A percentile compares a stretch with the other conserved stretches of the same genome.
Conservation (phyloP, 306 rosid species). For the Biancaea sappan region DNA sequence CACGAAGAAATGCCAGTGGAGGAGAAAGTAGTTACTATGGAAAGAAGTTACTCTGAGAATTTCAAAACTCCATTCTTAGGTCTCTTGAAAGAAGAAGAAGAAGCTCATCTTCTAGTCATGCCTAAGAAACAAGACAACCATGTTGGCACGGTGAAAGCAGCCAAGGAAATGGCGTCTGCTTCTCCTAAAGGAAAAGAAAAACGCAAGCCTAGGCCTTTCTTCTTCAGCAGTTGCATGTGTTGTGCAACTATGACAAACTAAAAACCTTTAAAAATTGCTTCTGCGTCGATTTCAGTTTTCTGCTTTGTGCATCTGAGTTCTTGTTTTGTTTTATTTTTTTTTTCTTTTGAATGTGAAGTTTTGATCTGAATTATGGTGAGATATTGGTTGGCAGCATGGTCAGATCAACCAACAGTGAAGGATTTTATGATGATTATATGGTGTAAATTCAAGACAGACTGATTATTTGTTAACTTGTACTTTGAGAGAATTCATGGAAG, state of each 20-base stretch:
- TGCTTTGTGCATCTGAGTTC: constrained; percentile 30
- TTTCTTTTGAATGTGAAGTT: constrained; percentile 35
- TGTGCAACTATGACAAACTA: constrained; percentile 68
- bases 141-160: constrained; percentile 25
- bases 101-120: constrained; percentile 45
- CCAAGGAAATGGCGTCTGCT: constrained; percentile 40
- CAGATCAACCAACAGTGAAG: constrained; percentile 27
- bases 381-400: constrained; percentile 24
- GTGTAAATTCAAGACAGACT: constrained; percentile 29
- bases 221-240: constrained; percentile 83
- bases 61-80: constrained; percentile 56
- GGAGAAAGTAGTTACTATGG: constrained; percentile 63
- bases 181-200: constrained; percentile 60
- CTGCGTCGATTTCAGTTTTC: background rate
- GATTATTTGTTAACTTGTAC: constrained; percentile 20
- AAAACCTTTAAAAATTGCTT: constrained; percentile 20
- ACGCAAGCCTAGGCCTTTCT: constrained; percentile 49
- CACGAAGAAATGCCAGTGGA: constrained; percentile 45
- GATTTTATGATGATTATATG: constrained; percentile 17
- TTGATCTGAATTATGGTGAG: constrained; percentile 40
- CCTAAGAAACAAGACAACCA: constrained; percentile 38
- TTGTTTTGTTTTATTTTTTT: constrained; percentile 27
- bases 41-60: constrained; percentile 63
- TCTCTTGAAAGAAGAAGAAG: constrained; percentile 59
- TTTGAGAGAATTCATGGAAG: constrained; percentile 39